Conservation (phyloP, 345 rosid species). For the Erysimum cheiranthoides region DNA sequence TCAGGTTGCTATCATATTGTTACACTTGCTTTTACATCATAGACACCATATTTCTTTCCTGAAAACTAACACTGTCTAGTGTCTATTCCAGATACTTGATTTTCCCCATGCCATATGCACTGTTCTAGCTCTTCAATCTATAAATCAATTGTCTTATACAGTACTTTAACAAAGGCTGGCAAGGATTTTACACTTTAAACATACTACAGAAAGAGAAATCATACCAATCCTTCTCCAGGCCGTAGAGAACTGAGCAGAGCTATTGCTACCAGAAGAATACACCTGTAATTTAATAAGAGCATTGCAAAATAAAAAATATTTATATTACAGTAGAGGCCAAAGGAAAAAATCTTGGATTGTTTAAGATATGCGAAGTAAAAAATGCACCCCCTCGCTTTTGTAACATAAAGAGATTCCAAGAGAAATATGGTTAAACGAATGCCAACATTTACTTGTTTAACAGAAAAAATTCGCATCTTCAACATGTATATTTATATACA, state of each 20-base stretch:
- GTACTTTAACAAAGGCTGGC: constrained; percentile 14
- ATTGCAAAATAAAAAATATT: background rate
- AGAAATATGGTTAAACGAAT: constrained; percentile 4
- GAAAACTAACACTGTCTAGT: constrained; percentile 16
- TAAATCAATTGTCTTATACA: background rate
- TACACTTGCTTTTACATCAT: constrained; percentile 4
- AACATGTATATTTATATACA: background rate
- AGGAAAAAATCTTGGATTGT: constrained; percentile 2
- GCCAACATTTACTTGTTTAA: constrained; percentile 3
- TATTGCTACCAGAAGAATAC: constrained; percentile 76
- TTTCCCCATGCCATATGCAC: constrained; percentile 9
- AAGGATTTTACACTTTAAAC: constrained; percentile 6
- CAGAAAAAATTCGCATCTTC: background rate
- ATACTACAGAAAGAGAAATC: constrained; percentile 29
- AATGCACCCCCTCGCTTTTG: background rate
- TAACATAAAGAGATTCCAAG: constrained; percentile 18
- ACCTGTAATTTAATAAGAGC: constrained; percentile 51
- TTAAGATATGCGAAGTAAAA: constrained; percentile 18
- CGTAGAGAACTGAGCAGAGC: constrained; percentile 58
- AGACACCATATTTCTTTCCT: constrained; percentile 19
- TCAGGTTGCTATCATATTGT: constrained; percentile 16
- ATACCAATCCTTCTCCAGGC: constrained; percentile 75
- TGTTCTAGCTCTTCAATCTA: constrained; percentile 26
- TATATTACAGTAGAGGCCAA: background rate
- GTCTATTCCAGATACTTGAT: constrained; percentile 18